Conservation (phyloP, 1,284 basidiomycete genomes). For the Caloboletus firmus region DNA sequence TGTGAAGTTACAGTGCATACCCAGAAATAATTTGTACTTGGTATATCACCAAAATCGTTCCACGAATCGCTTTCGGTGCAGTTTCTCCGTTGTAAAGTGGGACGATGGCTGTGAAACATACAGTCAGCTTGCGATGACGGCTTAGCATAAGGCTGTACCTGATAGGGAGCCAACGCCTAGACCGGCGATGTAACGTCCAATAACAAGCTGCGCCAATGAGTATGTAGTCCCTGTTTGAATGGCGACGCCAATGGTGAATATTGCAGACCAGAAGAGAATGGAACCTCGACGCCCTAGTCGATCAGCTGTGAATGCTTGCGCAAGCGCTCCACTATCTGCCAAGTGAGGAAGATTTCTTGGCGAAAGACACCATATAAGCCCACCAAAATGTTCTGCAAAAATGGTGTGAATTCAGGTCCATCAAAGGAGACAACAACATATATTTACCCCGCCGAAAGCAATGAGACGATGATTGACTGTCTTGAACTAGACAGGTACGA, state of each 20-base stretch:
- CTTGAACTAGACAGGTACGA: conserved; percentile 58
- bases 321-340: conserved; percentile 57
- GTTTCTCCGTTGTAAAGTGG: conserved; percentile 83
- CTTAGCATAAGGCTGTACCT: conserved; percentile 38
- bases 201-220: conserved; percentile 64
- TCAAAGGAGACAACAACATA: background rate
- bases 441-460: conserved; percentile 71
- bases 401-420: background rate
- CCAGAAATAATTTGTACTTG: conserved; percentile 75
- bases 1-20: conserved; percentile 35
- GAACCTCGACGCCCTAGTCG: conserved; percentile 68
- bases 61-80: conserved; percentile 73
- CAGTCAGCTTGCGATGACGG: background rate
- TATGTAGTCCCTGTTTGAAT: conserved; percentile 67
- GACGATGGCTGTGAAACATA: conserved; percentile 57
- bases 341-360: conserved; percentile 7
- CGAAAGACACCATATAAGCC: conserved; percentile 13
- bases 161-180: conserved; percentile 79
- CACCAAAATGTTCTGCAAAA: conserved; percentile 58
- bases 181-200: conserved; percentile 70
- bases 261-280: conserved; percentile 74
- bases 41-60: conserved; percentile 72
- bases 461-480: conserved; percentile 76
- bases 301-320: conserved; percentile 76
- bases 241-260: conserved; percentile 70